Conservation (phyloP, 1,284 basidiomycete genomes). For the Ganoderma multipileum region DNA sequence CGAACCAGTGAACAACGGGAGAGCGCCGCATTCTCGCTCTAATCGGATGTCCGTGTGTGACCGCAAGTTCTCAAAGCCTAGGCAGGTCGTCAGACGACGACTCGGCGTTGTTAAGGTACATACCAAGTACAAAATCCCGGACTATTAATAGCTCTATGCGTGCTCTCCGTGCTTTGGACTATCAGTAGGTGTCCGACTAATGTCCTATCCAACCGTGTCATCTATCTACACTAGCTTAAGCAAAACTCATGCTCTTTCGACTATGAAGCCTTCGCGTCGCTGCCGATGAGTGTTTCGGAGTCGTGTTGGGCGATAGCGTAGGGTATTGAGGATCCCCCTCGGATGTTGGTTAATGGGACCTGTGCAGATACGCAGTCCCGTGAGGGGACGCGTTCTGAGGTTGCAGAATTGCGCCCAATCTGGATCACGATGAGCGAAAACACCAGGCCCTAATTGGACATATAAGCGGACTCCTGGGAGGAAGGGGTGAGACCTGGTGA, state of each 20-base stretch:
- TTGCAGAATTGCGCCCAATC: not conserved
- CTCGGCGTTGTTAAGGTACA: not conserved
- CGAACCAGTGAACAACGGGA: not conserved
- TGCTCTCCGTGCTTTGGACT: no score
- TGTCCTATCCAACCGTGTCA: not conserved
- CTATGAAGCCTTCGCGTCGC: not conserved
- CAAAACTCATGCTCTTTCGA: not conserved
- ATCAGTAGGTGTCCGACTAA: not conserved
- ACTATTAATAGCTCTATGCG: not conserved
- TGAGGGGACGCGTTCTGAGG: not conserved
- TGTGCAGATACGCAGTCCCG: not conserved
- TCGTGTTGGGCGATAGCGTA: not conserved
- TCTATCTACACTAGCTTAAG: not conserved
- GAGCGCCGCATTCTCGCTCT: not conserved
- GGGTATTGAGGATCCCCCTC: not conserved
- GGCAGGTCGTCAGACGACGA: not conserved
- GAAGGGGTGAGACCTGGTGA: not conserved
- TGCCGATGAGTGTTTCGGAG: not conserved
- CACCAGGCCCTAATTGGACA: constrained; percentile 3
- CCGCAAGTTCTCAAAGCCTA: not conserved
- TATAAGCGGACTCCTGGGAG: not conserved
- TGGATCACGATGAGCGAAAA: constrained; percentile 12
- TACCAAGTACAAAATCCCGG: not conserved
- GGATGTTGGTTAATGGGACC: not conserved
- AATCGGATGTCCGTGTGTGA: not conserved